These are phyloP conservation scores for Clitocybe nebularis DNA, from an alignment of 1,284 basidiomycete species.

Conservation along the genomic window DNA sequence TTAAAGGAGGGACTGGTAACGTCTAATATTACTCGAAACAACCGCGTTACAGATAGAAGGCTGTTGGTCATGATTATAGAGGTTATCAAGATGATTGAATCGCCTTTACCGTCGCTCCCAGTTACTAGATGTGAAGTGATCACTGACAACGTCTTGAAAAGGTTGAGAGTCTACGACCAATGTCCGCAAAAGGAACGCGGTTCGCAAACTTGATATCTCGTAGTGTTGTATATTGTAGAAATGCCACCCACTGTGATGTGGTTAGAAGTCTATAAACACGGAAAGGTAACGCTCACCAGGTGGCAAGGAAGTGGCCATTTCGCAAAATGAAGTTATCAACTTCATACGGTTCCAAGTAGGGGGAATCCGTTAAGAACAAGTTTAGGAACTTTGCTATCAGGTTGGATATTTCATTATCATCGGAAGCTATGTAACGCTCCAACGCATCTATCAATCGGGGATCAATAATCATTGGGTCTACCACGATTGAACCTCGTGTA, in stretches of 20 bases:
- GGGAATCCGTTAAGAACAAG: conserved; percentile 52
- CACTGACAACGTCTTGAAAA: conserved; percentile 46
- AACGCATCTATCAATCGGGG: conserved; percentile 49
- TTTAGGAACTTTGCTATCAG: conserved; percentile 62
- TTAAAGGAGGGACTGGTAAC: conserved; percentile 55
- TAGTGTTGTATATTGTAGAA: conserved; percentile 56
- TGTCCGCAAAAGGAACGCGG: conserved; percentile 52
- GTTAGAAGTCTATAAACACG: conserved; percentile 4
- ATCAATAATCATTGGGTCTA: conserved; percentile 58
- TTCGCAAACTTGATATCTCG: conserved; percentile 48
- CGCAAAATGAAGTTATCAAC: conserved; percentile 67
- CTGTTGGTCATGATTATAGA: conserved; percentile 19
- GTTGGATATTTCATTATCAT: conserved; percentile 47
- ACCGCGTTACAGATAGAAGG: conserved; percentile 38
- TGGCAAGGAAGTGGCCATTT: conserved; percentile 50
- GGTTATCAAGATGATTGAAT: not conserved
- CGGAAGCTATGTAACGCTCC: conserved; percentile 45
- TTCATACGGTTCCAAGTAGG: conserved; percentile 58
- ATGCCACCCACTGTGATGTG: conserved; percentile 51
- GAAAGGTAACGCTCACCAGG: conserved; percentile 42
- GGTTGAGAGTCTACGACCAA: conserved; percentile 60
- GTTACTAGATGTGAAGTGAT: conserved; percentile 28
- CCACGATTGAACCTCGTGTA: conserved; percentile 34
- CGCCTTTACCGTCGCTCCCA: conserved; percentile 43
- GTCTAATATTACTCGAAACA: conserved; percentile 64